Conservation (phyloP, 73 alveolate genomes). For the Paramecium sexaurelia region DNA sequence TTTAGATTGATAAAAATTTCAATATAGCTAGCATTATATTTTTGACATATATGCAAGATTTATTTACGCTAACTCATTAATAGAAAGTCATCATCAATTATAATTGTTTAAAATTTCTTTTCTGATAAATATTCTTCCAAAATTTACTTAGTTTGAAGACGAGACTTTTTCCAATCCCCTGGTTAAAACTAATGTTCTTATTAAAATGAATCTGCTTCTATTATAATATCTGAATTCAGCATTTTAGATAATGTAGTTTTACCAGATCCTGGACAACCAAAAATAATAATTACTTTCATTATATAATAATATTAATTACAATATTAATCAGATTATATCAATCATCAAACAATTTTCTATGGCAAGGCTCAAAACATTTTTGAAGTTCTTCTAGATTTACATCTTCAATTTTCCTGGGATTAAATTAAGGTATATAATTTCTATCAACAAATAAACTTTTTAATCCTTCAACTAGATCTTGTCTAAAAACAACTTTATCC, state of each 20-base stretch:
- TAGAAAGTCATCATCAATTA: conserved; percentile 45
- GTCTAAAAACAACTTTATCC: not conserved
- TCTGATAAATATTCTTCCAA: not conserved
- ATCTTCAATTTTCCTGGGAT: not conserved
- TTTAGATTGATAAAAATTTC: not conserved
- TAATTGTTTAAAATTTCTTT: not conserved
- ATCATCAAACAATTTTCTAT: not conserved
- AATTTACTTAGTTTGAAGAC: not conserved
- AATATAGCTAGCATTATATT: not conserved
- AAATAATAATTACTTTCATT: not conserved
- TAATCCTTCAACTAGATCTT: conserved; percentile 9
- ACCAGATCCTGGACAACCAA: conserved; percentile 61
- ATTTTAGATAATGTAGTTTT: conserved; percentile 31
- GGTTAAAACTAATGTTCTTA: not conserved
- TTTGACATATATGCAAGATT: not conserved
- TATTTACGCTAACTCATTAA: conserved; percentile 6
- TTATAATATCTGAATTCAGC: not conserved
- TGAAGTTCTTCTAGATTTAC: not conserved
- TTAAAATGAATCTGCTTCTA: not conserved
- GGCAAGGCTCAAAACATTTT: conserved; percentile 21
- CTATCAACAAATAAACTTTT: not conserved
- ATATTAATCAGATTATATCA: not conserved
- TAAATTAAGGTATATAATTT: not conserved
- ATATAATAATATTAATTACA: not conserved
- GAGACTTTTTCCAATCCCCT: not conserved